Conservation (phyloP, 73 alveolate species). For the Effrenium voratum region DNA sequence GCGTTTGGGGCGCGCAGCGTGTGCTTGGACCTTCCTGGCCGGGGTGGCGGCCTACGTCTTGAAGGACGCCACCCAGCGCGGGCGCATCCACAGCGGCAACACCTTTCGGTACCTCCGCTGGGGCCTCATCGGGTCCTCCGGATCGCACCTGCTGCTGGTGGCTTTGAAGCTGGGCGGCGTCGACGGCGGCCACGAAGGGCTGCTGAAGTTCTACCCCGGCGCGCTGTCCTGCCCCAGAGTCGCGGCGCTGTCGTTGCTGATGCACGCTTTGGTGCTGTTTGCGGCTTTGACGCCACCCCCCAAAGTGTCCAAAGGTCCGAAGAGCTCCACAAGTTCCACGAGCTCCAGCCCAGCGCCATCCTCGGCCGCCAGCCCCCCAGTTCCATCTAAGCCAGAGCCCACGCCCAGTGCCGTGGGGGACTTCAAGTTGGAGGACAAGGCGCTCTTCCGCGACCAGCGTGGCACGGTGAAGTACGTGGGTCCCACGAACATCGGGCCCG, state of each 20-base stretch:
- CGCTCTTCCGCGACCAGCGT: slow-evolving; percentile 33
- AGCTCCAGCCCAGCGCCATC: neutral
- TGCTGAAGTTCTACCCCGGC: slow-evolving; percentile 21
- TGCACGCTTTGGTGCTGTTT: slow-evolving; percentile 36
- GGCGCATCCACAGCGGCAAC: slow-evolving; percentile 70
- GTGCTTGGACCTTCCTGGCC: slow-evolving; percentile 58
- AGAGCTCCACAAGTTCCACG: neutral
- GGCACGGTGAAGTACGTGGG: slow-evolving; percentile 62
- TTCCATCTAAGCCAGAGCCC: neutral
- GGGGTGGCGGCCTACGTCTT: slow-evolving; percentile 39
- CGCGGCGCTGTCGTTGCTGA: slow-evolving; percentile 2
- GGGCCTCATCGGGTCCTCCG: slow-evolving; percentile 33
- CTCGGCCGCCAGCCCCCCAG: neutral
- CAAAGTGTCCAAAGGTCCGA: slow-evolving; percentile 3
- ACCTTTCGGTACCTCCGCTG: slow-evolving; percentile 46
- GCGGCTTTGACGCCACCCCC: slow-evolving; percentile 70
- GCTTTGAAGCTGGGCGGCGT: slow-evolving; percentile 26
- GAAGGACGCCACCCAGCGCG: slow-evolving; percentile 64
- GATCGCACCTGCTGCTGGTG: slow-evolving; percentile 24
- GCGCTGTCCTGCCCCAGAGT: slow-evolving; percentile 42
- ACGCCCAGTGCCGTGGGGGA: neutral
- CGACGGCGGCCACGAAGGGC: slow-evolving; percentile 47
- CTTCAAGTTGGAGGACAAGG: neutral
- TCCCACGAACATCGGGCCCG: slow-evolving; percentile 25
- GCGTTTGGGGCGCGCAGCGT: slow-evolving; percentile 17